Base-by-base conservation (phyloP, 2,329 filamentous ascomycete species). In the Aspergillus thermomutatus region DNA sequence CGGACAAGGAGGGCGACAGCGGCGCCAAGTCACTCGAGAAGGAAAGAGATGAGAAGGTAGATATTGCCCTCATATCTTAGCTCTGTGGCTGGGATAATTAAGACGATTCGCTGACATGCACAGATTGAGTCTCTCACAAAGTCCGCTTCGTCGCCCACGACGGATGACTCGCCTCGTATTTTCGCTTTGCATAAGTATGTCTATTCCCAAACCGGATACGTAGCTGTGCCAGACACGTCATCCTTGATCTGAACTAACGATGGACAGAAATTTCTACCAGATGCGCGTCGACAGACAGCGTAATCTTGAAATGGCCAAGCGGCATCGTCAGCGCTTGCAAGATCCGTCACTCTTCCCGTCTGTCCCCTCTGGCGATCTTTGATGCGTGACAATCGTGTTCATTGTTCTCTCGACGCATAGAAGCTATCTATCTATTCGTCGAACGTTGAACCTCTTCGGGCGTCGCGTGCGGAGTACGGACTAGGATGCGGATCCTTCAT, bases 321-420 rank as follows among this genome's bases (percentile, higher is more conserved):
- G 89, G 52, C 94, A 93, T 68, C 85, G 87, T 46, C 91, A 97
- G 72, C 85, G 91, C 47, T 74, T 96, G 58, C 87, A 85, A 60
- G 88, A 92, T 68, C 90, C 91, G 1, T 84, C 82, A 26, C 84
- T 89, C 57, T 97, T 97, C 68, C 94, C 94, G 1, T 89, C 90
- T 45, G 91, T 94, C 1, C 93, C 93, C 2, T 89, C 84, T 52
- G 83, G 83, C 43, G 74, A 74, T 21, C 58, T 76, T 51, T 73
- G 49, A 66, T 45, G 21, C 43, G 21, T 46, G 43, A 17, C 21
- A 23, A 9, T 21, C n/a, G 17, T 7, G 6, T 37, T 3, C 14
- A n/a, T 37, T 14, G 14, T 37, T 37, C 14, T 17, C 14, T n/a
- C 17, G 14, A 37, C 7, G 31, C 31, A 37, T 37, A 37, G 31